A percentile compares a stretch with the other conserved stretches of the same genome.
Conservation (phyloP, 345 rosid species). For the Rhizophora apiculata region DNA sequence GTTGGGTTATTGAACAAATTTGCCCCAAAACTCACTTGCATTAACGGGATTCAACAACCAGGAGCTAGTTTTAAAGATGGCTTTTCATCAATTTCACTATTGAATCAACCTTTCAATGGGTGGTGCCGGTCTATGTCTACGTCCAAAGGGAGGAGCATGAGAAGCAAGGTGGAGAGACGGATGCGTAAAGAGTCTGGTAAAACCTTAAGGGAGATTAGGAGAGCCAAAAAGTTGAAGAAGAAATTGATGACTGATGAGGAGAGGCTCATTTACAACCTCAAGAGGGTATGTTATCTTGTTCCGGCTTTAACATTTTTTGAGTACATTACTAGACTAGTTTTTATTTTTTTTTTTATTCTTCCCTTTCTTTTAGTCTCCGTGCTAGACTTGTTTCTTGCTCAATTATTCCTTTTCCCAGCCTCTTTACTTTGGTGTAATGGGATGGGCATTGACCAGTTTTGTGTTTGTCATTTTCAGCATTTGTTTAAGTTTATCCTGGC, state of each 20-base stretch:
- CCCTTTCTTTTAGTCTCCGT: too few relatives aligned
- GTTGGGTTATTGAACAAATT: constrained; percentile 25
- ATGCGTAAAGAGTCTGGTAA: constrained; percentile 92
- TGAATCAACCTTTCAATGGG: constrained; percentile 25
- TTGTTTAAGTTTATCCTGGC: not conserved
- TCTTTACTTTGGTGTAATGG: too few relatives aligned
- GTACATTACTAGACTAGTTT: not conserved
- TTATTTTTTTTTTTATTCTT: too few relatives aligned
- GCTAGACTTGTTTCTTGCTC: not conserved
- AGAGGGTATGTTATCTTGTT: constrained; percentile 49
- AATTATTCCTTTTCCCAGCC: not conserved
- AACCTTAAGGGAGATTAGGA: constrained; percentile 78
- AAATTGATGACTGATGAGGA: constrained; percentile 98
- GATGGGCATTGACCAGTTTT: too few relatives aligned
- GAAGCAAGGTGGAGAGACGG: constrained; percentile 88
- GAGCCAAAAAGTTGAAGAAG: constrained; percentile 85
- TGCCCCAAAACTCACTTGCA: constrained; percentile 12
- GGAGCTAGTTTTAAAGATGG: constrained; percentile 15
- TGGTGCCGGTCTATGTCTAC: constrained; percentile 72
- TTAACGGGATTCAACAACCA: constrained; percentile 19
- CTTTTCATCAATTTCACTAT: constrained; percentile 13
- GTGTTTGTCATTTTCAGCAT: not conserved
- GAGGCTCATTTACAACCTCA: constrained; percentile 86
- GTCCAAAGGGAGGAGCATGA: constrained; percentile 80
- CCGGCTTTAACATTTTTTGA: not conserved